Evolutionary conservation across 2,329 filamentous ascomycete species (phyloP).

Genomic region (Apiospora rasikravindrae): DNA sequence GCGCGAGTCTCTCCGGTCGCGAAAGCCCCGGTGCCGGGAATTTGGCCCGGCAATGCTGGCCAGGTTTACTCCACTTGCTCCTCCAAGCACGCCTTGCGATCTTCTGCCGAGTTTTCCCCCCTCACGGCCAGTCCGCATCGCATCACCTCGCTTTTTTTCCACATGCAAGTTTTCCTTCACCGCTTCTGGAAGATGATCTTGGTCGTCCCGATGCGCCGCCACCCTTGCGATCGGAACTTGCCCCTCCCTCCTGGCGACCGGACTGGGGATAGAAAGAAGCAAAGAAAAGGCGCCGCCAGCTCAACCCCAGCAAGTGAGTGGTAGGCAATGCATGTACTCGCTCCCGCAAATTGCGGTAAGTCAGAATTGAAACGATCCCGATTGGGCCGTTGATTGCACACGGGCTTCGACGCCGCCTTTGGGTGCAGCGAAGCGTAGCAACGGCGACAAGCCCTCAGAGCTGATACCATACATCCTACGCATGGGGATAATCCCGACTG

Average conservation of each 20-base stretch:
- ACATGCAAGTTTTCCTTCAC: neutral
- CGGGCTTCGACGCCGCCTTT: neutral
- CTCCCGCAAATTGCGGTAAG: constrained; percentile 14
- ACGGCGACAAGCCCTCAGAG: neutral
- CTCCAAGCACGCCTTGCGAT: no score
- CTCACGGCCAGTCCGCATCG: neutral
- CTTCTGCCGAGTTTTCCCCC: neutral
- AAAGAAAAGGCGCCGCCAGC: constrained; percentile 1
- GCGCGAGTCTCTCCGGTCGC: constrained; percentile 5
- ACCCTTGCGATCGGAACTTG: constrained; percentile 10
- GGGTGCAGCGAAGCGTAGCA: neutral
- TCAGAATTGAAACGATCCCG: constrained; percentile 1
- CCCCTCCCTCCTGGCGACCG: neutral
- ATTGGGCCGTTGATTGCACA: constrained; percentile 4
- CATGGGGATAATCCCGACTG: neutral
- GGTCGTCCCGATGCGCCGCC: neutral
- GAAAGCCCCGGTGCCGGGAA: constrained; percentile 10
- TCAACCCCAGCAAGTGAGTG: neutral
- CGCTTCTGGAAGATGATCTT: neutral
- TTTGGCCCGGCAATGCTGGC: constrained; percentile 15
- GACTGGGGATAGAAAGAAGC: neutral
- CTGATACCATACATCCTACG: neutral
- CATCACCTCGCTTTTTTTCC: neutral
- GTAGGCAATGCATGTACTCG: neutral
- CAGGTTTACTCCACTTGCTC: neutral